Evolutionary conservation across 2,329 filamentous ascomycete genomes (phyloP), one percentile per base, ranked within the genome.

Genomic region (Sporothrix protearum): DNA sequence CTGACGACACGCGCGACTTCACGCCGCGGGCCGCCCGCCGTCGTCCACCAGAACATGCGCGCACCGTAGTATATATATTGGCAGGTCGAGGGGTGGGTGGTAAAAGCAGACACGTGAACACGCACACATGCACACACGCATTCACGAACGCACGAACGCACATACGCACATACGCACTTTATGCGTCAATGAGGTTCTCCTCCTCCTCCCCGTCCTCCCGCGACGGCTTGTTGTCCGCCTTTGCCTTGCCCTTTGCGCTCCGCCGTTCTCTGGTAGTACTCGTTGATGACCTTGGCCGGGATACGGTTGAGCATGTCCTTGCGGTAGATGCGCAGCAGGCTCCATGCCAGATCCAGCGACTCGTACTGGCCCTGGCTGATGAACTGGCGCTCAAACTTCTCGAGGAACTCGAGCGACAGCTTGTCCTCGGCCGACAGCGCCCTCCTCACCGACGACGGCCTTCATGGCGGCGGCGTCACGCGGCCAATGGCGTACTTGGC

Each of bases 401-500:
- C 95, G 77, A 99, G 85, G 86, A 99, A 99, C 82, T 99, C 96
- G 49, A 99, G 96, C 9, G 95, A 97, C 72, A 98, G 89, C 86
- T 98, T 98, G 84, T 99, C 96, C 84, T 99, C 96, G 70, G 92
- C 88, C 36, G 94, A 97, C 79, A 99, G 83, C 45, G 96, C 96
- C 96, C 82, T 99, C 96, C 84, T 99, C 96, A 84, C 96, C 96
- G 73, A 99, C 96, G 81, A 99, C 96, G 73, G 96, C 96, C 86
- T 98, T 99, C 96, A 99, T 99, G 80, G 94, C 92, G 49, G 96
- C 95, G 25, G 96, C 96, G 79, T 99, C 96, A 87, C 95, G 94
- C 95, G 94, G 80, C 96, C 96, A 80, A 99, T 98, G 82, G 96
- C 96, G 81, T 99, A 99, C 85, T 99, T 99, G 83, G 96, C 96